Evolutionary conservation across 2,329 filamentous ascomycete genomes (phyloP).

Genomic region (Chaetomium globosum): DNA sequence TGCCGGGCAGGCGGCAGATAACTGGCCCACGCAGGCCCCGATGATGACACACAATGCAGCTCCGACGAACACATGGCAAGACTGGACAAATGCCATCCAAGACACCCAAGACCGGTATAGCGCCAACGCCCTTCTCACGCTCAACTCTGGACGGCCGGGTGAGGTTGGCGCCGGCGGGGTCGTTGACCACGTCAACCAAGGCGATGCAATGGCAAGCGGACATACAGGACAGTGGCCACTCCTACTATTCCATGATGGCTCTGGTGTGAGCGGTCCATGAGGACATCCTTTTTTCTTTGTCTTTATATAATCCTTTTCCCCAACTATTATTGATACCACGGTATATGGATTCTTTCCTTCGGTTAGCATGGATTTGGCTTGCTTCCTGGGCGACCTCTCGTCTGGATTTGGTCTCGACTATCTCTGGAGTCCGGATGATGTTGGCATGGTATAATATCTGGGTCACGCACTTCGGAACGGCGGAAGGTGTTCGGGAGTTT

Average conservation of each 20-base stretch:
- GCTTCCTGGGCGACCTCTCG: not conserved
- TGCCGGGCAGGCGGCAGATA: constrained; percentile 30
- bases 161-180: constrained; percentile 26
- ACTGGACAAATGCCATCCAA: constrained; percentile 57
- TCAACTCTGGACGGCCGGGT: constrained; percentile 44
- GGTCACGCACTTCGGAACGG: not conserved
- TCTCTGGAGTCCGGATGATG: not conserved
- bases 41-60: constrained; percentile 42
- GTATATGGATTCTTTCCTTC: constrained; percentile 5
- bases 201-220: constrained; percentile 24
- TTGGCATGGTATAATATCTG: constrained; percentile 1
- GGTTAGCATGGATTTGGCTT: not conserved
- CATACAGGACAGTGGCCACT: constrained; percentile 37
- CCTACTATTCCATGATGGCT: constrained; percentile 35
- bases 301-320: not conserved
- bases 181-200: constrained; percentile 29
- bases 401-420: not conserved
- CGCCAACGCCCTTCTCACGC: constrained; percentile 52
- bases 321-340: constrained; percentile 14
- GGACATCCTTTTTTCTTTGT: not conserved
- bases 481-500: not conserved
- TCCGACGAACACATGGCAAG: constrained; percentile 52
- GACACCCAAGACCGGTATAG: constrained; percentile 55
- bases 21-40: constrained; percentile 38
- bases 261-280: constrained; percentile 22